Evolutionary conservation across 2,329 filamentous ascomycete species (phyloP).

Genomic region (Pezicula radicicola): DNA sequence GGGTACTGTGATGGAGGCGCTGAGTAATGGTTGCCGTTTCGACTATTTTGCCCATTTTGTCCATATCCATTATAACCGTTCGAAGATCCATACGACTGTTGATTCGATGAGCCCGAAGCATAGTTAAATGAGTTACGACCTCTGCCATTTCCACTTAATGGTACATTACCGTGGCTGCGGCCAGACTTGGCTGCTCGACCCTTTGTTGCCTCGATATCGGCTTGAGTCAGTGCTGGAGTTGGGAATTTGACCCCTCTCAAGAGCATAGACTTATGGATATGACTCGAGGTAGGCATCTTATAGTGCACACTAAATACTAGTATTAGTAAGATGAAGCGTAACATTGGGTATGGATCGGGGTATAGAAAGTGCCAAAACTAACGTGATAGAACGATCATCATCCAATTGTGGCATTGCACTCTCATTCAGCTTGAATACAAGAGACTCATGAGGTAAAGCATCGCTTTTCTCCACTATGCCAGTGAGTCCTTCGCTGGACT

Average conservation of each 20-base stretch:
- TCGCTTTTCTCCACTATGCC: slow-evolving; percentile 81
- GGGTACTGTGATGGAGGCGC: too few relatives aligned
- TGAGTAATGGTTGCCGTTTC: too few relatives aligned
- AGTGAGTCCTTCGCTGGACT: slow-evolving; percentile 71
- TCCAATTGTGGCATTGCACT: slow-evolving; percentile 74
- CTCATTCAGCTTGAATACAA: slow-evolving; percentile 74
- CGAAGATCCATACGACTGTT: slow-evolving; percentile 15
- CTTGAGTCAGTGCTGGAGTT: slow-evolving; percentile 66
- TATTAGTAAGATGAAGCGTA: slow-evolving; percentile 8
- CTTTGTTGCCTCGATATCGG: slow-evolving; percentile 72
- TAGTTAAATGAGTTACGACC: slow-evolving; percentile 53
- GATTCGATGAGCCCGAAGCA: slow-evolving; percentile 25
- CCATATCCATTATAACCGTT: slow-evolving; percentile 14
- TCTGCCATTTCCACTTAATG: slow-evolving; percentile 47
- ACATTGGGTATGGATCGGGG: not conserved
- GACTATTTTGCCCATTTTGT: slow-evolving; percentile 9
- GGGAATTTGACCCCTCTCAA: slow-evolving; percentile 78
- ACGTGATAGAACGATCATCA: slow-evolving; percentile 84
- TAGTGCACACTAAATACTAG: slow-evolving; percentile 68
- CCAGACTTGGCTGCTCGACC: slow-evolving; percentile 62
- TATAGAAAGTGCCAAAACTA: slow-evolving; percentile 33
- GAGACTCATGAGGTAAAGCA: slow-evolving; percentile 76
- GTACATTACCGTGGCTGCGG: slow-evolving; percentile 68
- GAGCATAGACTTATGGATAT: slow-evolving; percentile 90
- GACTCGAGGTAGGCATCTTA: slow-evolving; percentile 69